These are phyloP conservation scores for Xylariaceae sp. DNA, from an alignment of 2,329 filamentous ascomycete species.

Conservation along the genomic window DNA sequence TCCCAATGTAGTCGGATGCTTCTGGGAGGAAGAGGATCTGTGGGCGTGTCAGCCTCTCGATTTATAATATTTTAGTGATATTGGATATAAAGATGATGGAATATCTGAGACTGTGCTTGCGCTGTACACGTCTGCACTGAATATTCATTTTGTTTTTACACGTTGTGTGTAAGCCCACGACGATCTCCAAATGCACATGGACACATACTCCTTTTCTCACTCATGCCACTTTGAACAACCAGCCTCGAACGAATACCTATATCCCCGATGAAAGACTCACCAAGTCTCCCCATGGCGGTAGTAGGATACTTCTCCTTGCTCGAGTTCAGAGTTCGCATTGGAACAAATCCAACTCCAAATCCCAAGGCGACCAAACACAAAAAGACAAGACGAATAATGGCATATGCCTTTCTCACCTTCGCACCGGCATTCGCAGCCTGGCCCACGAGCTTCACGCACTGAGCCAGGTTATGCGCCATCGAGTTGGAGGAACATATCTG, in stretches of 20 bases:
- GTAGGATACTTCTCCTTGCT: too few species aligned
- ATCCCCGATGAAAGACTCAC: too few species aligned
- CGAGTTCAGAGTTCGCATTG: too few species aligned
- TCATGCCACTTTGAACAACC: too few species aligned
- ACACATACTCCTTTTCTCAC: too few species aligned
- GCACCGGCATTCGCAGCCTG: slow-evolving; percentile 79
- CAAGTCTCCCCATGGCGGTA: too few species aligned
- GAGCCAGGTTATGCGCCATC: slow-evolving; percentile 78
- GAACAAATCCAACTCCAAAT: not conserved
- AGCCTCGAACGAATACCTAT: too few species aligned
- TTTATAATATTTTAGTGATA: not conserved
- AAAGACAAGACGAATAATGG: not conserved
- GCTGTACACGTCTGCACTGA: too few species aligned
- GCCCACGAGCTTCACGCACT: slow-evolving; percentile 74
- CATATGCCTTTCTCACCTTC: slow-evolving; percentile 60
- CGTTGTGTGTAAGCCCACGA: too few species aligned
- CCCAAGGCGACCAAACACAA: not conserved
- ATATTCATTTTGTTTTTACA: too few species aligned
- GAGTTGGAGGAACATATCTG: slow-evolving; percentile 87
- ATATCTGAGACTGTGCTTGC: not conserved
- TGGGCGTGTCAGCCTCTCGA: slow-evolving; percentile 24
- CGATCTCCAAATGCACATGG: too few species aligned
- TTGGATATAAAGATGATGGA: not conserved
- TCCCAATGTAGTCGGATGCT: slow-evolving; percentile 86
- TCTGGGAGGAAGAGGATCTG: slow-evolving; percentile 89